A percentile compares a stretch with the other conserved stretches of the same genome.
Evolutionary conservation across 23 red algal genomes (phyloP).

Genomic region (Pyropia haitanensis): DNA sequence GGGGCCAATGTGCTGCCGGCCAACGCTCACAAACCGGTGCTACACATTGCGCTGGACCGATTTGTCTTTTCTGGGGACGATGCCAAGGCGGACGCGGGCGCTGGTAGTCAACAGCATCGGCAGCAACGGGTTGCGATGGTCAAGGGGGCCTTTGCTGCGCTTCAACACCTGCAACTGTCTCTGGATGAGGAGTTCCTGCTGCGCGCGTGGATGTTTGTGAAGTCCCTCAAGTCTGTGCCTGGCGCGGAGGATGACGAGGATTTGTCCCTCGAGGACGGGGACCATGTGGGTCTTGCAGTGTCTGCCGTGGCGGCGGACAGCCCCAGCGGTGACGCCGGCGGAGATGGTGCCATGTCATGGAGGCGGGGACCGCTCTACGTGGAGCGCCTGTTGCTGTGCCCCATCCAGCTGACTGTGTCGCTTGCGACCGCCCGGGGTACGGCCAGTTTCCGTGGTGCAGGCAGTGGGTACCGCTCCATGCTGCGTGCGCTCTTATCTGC

Average conservation of each 20-base stretch:
- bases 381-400: conserved; percentile 60
- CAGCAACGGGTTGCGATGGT: conserved; percentile 24
- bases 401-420: conserved; percentile 66
- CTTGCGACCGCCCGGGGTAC: conserved; percentile 58
- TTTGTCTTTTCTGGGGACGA: too few species aligned
- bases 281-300: too few species aligned
- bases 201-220: conserved; percentile 35
- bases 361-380: conserved; percentile 49
- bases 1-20: conserved; percentile 1
- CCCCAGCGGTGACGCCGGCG: too few species aligned
- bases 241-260: too few species aligned
- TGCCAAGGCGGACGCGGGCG: too few species aligned
- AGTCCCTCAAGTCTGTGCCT: conserved; percentile 11
- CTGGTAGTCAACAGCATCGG: conserved; percentile 7
- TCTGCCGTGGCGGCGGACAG: too few species aligned
- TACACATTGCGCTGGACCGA: conserved; percentile 39
- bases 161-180: conserved; percentile 51
- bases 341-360: not conserved
- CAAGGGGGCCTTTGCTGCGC: conserved; percentile 40
- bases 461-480: conserved; percentile 45
- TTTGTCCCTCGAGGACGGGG: too few species aligned
- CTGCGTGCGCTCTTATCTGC: conserved; percentile 67
- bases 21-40: conserved; percentile 31
- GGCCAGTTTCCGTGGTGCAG: conserved; percentile 35
- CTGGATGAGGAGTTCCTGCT: conserved; percentile 63